phyloP scores from a whole-genome alignment of 768 basidiomycete genomes.

The Leccinellum albellum region DNA sequence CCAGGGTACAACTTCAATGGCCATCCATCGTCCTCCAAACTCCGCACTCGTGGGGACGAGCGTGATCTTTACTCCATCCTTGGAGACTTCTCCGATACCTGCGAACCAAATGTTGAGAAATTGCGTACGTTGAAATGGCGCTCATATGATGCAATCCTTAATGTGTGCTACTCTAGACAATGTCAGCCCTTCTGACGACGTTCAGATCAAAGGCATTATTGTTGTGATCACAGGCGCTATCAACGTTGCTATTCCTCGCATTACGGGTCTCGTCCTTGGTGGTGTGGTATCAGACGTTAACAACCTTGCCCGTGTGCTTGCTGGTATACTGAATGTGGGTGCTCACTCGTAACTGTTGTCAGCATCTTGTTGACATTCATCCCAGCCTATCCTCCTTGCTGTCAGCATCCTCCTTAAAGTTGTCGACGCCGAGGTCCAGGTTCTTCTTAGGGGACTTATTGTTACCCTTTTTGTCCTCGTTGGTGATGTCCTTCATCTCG shows the following conservation, averaged over 20 bases:
- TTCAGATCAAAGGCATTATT: conserved; percentile 19
- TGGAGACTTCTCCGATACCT: conserved; percentile 8
- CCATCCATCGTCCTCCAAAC: too few species aligned
- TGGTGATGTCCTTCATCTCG: conserved; percentile 7
- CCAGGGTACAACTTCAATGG: neutral
- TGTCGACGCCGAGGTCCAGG: neutral
- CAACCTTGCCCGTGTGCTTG: conserved; percentile 28
- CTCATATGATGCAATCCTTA: neutral
- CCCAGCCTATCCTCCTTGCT: conserved; percentile 28
- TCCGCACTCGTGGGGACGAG: neutral
- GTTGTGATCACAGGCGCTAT: conserved; percentile 23
- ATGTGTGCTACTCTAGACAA: conserved; percentile 19
- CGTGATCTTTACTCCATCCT: conserved; percentile 30
- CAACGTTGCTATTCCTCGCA: conserved; percentile 14
- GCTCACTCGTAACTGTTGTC: neutral
- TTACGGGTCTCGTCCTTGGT: conserved; percentile 27
- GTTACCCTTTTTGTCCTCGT: conserved; percentile 13
- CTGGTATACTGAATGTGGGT: conserved; percentile 24
- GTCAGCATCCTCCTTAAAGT: conserved; percentile 19
- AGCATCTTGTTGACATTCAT: neutral
- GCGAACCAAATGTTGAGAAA: conserved; percentile 12
- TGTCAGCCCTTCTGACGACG: conserved; percentile 21
- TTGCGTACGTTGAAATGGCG: conserved; percentile 26
- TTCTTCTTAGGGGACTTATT: conserved; percentile 9
- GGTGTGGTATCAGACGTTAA: too few species aligned